Base-by-base conservation (phyloP, 495 filamentous ascomycete genomes). In the Thozetella sp. region DNA sequence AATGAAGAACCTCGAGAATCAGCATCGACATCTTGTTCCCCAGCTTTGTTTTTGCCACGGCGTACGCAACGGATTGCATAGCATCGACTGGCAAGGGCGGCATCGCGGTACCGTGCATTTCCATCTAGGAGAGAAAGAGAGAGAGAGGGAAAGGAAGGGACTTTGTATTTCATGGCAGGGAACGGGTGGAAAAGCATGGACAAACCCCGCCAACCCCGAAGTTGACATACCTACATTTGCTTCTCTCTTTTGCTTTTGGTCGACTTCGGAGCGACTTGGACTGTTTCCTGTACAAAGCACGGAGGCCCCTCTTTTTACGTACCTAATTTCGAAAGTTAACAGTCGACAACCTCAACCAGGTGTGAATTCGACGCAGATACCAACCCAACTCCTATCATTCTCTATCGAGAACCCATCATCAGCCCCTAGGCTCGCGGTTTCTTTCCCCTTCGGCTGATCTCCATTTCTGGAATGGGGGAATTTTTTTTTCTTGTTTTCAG, bases 181-280 rank as follows among this genome's bases (percentile, higher is more conserved):
- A n/a, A n/a, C n/a, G n/a, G n/a, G n/a, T n/a, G n/a, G n/a, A n/a
- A n/a, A n/a, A n/a, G n/a, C n/a, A n/a, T n/a, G n/a, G n/a, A n/a
- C n/a, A n/a, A 6, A 22, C 25, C 37, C 25, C 46, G 22, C 22
- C 26, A 20, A 27, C 25, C 22, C 13, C 22, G 25, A 53, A 2
- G 11, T n/a, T 30, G 34, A 11, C 25, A 19, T 30, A 46, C 37
- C 13, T 22, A 13, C 23, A 51, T 30, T 17, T 50, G 17, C 25
- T 45, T 22, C 6, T 11, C 19, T 23, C 61, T 22, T 57, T 52
- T 46, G 55, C 43, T 56, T 43, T 24, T 43, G 2, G n/a, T 30
- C 24, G 51, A 3, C 51, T 22, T 22, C 51, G 23, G 23, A 53
- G 6, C 51, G 4, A 53, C 52, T 34, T n/a, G 11, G 15, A n/a